Conservation (phyloP, 2,329 filamentous ascomycete genomes). For the Kalmusia sp. region DNA sequence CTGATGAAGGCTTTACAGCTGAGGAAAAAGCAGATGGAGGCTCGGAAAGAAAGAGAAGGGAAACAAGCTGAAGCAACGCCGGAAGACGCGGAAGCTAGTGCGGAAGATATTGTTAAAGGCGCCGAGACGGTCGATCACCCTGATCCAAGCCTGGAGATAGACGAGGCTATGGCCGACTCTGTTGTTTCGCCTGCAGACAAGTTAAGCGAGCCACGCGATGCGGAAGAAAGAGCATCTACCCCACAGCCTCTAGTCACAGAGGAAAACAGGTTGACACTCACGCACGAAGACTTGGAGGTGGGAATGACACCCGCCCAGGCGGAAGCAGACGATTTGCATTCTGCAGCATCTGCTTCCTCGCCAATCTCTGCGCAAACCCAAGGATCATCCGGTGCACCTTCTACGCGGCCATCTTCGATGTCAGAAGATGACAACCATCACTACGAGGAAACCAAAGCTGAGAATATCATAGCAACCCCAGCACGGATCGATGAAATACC, state of each 20-base stretch:
- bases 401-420: slow-evolving; percentile 48
- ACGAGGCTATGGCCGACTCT: neutral
- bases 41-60: slow-evolving; percentile 39
- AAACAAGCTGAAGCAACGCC: slow-evolving; percentile 1
- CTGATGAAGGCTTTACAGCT: slow-evolving; percentile 94
- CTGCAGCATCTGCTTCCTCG: slow-evolving; percentile 44
- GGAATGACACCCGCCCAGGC: slow-evolving; percentile 53
- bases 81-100: slow-evolving; percentile 16
- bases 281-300: slow-evolving; percentile 59
- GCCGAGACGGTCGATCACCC: neutral
- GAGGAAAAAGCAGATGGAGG: slow-evolving; percentile 77
- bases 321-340: slow-evolving; percentile 44
- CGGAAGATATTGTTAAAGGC: slow-evolving; percentile 17
- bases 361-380: slow-evolving; percentile 48
- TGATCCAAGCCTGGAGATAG: neutral
- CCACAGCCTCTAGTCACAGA: slow-evolving; percentile 24
- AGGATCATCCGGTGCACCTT: slow-evolving; percentile 44
- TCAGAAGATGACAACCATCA: slow-evolving; percentile 44
- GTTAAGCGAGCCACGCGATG: neutral
- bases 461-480: slow-evolving; percentile 12
- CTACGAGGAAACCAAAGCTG: slow-evolving; percentile 25
- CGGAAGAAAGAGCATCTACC: neutral
- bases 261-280: slow-evolving; percentile 15
- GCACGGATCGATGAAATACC: slow-evolving; percentile 5
- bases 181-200: neutral